phyloP scores from a whole-genome alignment of 2,329 filamentous ascomycete genomes.

The Colletotrichum magnum region DNA sequence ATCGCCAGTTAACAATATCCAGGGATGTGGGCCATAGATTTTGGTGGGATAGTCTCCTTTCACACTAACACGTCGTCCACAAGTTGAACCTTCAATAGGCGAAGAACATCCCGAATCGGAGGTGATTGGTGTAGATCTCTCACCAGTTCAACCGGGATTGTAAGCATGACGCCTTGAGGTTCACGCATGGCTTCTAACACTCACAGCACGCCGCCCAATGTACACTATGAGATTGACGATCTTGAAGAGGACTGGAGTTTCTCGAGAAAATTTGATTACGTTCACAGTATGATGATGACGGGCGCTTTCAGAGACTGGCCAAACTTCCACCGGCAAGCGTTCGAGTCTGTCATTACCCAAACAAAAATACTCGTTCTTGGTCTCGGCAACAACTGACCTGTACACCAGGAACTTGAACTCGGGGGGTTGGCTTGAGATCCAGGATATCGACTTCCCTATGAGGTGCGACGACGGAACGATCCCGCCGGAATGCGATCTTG shows the following conservation, averaged over 20 bases:
- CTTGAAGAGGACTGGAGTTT: constrained; percentile 66
- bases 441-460: constrained; percentile 52
- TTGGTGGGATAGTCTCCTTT: constrained; percentile 49
- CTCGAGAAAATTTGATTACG: constrained; percentile 50
- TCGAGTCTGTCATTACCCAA: constrained; percentile 32
- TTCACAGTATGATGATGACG: constrained; percentile 53
- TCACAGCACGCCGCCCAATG: constrained; percentile 55
- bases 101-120: constrained; percentile 55
- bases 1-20: constrained; percentile 38
- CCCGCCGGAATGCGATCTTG: constrained; percentile 43
- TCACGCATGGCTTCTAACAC: constrained; percentile 28
- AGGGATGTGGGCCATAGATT: constrained; percentile 67
- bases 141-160: constrained; percentile 58
- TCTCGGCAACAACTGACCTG: constrained; percentile 1
- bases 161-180: constrained; percentile 1
- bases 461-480: constrained; percentile 49
- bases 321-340: constrained; percentile 45
- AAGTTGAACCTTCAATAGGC: constrained; percentile 45
- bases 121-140: constrained; percentile 63
- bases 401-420: constrained; percentile 47
- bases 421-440: constrained; percentile 55
- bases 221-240: constrained; percentile 69
- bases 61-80: background rate
- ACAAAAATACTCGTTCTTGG: background rate
- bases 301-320: constrained; percentile 48